A percentile compares a stretch with the other conserved stretches of the same genome.
These are phyloP conservation scores for Hymenoscyphus repandus DNA, from an alignment of 2,329 filamentous ascomycete species.

Conservation along the genomic window DNA sequence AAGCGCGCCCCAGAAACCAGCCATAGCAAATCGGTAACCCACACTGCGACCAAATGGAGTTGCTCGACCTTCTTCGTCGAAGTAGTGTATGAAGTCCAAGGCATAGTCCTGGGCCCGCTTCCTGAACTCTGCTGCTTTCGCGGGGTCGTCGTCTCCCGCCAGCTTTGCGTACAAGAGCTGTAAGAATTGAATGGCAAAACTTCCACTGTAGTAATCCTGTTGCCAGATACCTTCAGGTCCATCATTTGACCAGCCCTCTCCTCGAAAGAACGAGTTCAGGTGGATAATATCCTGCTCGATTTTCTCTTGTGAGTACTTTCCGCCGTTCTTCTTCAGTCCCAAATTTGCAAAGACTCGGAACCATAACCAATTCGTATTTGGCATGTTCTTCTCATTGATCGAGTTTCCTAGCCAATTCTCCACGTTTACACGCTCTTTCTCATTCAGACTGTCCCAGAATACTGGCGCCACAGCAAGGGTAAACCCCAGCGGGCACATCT, in stretches of 20 bases:
- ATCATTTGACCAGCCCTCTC: conserved; percentile 77
- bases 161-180: conserved; percentile 73
- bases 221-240: conserved; percentile 74
- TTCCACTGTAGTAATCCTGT: conserved; percentile 82
- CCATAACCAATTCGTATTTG: conserved; percentile 67
- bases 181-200: conserved; percentile 75
- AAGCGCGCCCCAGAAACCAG: conserved; percentile 75
- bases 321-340: conserved; percentile 69
- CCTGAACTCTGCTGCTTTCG: conserved; percentile 63
- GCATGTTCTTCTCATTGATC: conserved; percentile 77
- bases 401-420: conserved; percentile 67
- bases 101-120: conserved; percentile 62
- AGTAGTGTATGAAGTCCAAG: conserved; percentile 70
- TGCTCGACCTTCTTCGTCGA: conserved; percentile 63
- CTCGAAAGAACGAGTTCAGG: conserved; percentile 76
- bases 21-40: conserved; percentile 80
- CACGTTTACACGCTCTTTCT: conserved; percentile 59
- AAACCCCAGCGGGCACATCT: conserved; percentile 76
- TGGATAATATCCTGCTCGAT: conserved; percentile 73
- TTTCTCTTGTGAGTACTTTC: conserved; percentile 61
- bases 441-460: conserved; percentile 50
- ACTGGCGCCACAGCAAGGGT: conserved; percentile 59
- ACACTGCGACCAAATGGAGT: conserved; percentile 75
- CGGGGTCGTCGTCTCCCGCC: conserved; percentile 60
- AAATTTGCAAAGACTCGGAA: conserved; percentile 81